Evolutionary conservation across 768 basidiomycete genomes (phyloP), one percentile per base, ranked within the genome.

Genomic region (Grammothele lineata): DNA sequence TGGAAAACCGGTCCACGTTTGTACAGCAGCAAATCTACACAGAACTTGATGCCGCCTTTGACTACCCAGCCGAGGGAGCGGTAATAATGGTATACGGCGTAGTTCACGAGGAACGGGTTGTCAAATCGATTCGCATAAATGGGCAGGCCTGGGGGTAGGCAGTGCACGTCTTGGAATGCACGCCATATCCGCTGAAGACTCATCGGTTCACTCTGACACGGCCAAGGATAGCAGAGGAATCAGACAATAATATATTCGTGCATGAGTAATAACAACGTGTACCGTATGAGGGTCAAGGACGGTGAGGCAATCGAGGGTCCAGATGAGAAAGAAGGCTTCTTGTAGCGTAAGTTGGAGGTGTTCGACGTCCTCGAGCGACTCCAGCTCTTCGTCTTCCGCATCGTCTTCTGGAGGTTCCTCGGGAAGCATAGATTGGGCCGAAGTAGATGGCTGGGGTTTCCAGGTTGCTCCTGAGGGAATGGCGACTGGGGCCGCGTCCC

Each of bases 1-100:
- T 84, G 72, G 65, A 98, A 98, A 1, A 95, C 90, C 2, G 95
- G 93, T 0, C 96, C 96, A 11, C 89, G 80, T 57, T 91, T 93
- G 65, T 99, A 99, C 22, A 98, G 68, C 9, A 99, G 77, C 68
- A 87, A 93, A 60, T 99, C 96, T 32, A 87, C 87, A 57, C 94
- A 97, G 66, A 99, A 99, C 66, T 99, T 99, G 72, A 96, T 83
- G 1, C 96, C 96, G 23, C 83, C 81, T 66, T 93, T 92, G 53
- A 96, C 84, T 17, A 97, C 90, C 96, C 95, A 99, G 21, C 96
- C 96, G 7, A 98, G 75, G 4, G 93, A 92, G 14, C 95, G 81
- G 61, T 88, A 98, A 65, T 98, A 93, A 63, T 98, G 95, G 59
- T 94, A 96, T 3, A 81, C 81, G 40, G 85, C 81, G 57, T 97